A percentile compares a stretch with the other conserved stretches of the same genome.
These are phyloP conservation scores for Plenodomus tracheiphilus DNA, from an alignment of 2,329 filamentous ascomycete species.

Conservation along the genomic window DNA sequence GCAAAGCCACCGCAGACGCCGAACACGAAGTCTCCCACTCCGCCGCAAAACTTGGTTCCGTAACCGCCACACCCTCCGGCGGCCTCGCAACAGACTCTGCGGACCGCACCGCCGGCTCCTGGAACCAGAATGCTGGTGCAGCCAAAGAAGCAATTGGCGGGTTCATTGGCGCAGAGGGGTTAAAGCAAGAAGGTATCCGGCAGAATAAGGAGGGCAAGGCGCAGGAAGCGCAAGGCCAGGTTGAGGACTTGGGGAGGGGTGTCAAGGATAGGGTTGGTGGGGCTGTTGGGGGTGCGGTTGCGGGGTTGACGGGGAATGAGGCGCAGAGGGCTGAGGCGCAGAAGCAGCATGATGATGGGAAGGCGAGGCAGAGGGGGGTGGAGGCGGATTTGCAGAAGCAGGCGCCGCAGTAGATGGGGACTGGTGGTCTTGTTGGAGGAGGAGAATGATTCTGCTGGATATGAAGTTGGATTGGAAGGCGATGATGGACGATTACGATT, in stretches of 20 bases:
- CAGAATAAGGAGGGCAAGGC: conserved; percentile 81
- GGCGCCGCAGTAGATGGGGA: conserved; percentile 37
- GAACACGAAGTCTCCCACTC: conserved; percentile 77
- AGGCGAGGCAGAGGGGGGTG: conserved; percentile 80
- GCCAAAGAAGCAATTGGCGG: conserved; percentile 82
- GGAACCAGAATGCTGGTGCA: conserved; percentile 87
- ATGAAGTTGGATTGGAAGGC: not conserved
- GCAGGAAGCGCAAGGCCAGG: conserved; percentile 81
- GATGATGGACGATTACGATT: not conserved
- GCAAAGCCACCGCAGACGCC: conserved; percentile 65
- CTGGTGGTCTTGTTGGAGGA: not conserved
- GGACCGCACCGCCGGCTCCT: conserved; percentile 71
- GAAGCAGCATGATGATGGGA: conserved; percentile 76
- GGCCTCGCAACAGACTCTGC: conserved; percentile 72
- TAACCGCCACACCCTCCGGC: conserved; percentile 70
- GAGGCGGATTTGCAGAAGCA: conserved; percentile 81
- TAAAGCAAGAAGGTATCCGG: conserved; percentile 73
- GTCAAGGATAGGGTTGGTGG: conserved; percentile 62
- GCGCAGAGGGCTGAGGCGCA: conserved; percentile 67
- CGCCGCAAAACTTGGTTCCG: conserved; percentile 72
- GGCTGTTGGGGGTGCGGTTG: conserved; percentile 69
- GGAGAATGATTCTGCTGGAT: not conserved
- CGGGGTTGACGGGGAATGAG: conserved; percentile 73
- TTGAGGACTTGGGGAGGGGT: conserved; percentile 73
- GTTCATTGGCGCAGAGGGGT: conserved; percentile 70